These are phyloP conservation scores for Conringia planisiliqua DNA, from an alignment of 345 rosid species.

Conservation along the genomic window DNA sequence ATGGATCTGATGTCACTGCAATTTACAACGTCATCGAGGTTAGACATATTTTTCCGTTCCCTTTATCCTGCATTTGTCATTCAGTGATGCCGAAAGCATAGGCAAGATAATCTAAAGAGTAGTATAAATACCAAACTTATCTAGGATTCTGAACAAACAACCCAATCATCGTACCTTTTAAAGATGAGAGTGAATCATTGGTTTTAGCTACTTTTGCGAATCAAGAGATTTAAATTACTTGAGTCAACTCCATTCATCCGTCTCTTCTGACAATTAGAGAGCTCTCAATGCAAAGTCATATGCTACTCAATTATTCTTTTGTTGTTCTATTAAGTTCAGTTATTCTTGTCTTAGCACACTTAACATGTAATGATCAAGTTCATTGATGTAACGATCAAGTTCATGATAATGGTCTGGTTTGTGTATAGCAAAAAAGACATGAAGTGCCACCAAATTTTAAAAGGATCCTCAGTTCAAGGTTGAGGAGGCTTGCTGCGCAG, in stretches of 20 bases:
- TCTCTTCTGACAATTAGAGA: background rate
- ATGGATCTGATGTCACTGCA: conserved; percentile 53
- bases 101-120: background rate
- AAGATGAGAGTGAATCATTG: background rate
- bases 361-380: conserved; percentile 4
- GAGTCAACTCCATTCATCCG: background rate
- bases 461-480: conserved; percentile 56
- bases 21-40: conserved; percentile 70
- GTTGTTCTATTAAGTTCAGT: conserved; percentile 3
- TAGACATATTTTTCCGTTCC: conserved; percentile 22
- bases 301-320: background rate
- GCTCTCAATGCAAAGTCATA: background rate
- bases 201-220: conserved; percentile 1
- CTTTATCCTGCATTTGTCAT: background rate
- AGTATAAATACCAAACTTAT: background rate
- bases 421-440: conserved; percentile 52
- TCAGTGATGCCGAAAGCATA: background rate
- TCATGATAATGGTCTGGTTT: conserved; percentile 7
- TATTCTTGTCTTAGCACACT: background rate
- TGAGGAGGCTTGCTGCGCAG: conserved; percentile 70
- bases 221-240: background rate
- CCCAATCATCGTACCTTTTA: background rate
- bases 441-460: conserved; percentile 62
- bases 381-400: background rate
- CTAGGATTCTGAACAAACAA: background rate